Evolutionary conservation across 768 basidiomycete genomes (phyloP).

Genomic region (Tremella mesenterica): DNA sequence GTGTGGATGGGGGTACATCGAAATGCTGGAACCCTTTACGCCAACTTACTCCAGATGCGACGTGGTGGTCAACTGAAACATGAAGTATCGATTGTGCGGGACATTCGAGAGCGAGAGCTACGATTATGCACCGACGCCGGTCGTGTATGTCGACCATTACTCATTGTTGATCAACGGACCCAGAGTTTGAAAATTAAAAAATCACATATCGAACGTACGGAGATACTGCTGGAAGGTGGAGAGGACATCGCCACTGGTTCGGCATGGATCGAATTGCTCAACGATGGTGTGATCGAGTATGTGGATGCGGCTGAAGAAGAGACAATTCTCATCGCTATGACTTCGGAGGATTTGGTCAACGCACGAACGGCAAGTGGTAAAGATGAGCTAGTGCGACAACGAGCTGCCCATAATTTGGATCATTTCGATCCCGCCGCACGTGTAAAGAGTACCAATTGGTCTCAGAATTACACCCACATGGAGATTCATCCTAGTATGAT

Average conservation of each 20-base stretch:
- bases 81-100: slow-evolving; percentile 94
- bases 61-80: slow-evolving; percentile 90
- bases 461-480: slow-evolving; percentile 95
- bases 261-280: slow-evolving; percentile 70
- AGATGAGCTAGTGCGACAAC: slow-evolving; percentile 32
- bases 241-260: slow-evolving; percentile 48
- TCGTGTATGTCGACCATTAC: slow-evolving; percentile 89
- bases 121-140: slow-evolving; percentile 94
- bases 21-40: slow-evolving; percentile 82
- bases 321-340: slow-evolving; percentile 99
- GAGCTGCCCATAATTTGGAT: slow-evolving; percentile 46
- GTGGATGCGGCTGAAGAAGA: slow-evolving; percentile 99
- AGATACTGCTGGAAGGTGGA: slow-evolving; percentile 49
- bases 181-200: slow-evolving; percentile 75
- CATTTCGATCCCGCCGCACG: slow-evolving; percentile 75
- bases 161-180: slow-evolving; percentile 74
- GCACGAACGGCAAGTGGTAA: slow-evolving; percentile 50
- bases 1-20: slow-evolving; percentile 99
- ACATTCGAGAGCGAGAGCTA: slow-evolving; percentile 90
- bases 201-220: slow-evolving; percentile 62
- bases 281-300: slow-evolving; percentile 81
- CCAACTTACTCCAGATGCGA: slow-evolving; percentile 83
- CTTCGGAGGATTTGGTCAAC: slow-evolving; percentile 84
- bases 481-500: slow-evolving; percentile 99
- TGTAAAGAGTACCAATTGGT: slow-evolving; percentile 70